Conservation (phyloP, 495 filamentous ascomycete genomes). For the Trichoderma virens region DNA sequence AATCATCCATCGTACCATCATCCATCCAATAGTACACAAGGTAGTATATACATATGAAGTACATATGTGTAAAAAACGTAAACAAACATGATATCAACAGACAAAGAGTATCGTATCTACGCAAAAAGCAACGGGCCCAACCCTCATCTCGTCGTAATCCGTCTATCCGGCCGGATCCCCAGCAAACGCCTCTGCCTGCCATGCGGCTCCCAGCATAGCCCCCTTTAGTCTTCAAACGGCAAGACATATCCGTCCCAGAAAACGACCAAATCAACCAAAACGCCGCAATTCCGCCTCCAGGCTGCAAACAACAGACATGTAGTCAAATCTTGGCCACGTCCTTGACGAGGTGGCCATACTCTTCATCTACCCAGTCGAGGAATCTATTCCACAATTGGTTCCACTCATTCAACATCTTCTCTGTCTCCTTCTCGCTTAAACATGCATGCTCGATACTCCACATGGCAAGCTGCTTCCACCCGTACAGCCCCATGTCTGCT, state of each 20-base stretch:
- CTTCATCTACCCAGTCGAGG: constrained; percentile 27
- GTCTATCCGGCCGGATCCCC: too few relatives aligned
- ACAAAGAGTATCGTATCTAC: too few relatives aligned
- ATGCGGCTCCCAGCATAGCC: too few relatives aligned
- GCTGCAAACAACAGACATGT: neutral
- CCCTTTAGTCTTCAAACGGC: neutral
- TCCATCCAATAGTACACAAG: too few relatives aligned
- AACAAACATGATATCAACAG: too few relatives aligned
- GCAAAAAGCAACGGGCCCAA: too few relatives aligned
- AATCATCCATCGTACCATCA: too few relatives aligned
- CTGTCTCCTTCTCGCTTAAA: constrained; percentile 27
- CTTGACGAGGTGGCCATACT: constrained; percentile 15
- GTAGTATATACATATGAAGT: too few relatives aligned
- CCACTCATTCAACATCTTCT: constrained; percentile 31
- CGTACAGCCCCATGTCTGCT: constrained; percentile 41
- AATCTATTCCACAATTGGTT: constrained; percentile 37
- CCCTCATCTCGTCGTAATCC: too few relatives aligned
- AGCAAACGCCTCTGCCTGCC: too few relatives aligned
- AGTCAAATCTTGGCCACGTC: neutral
- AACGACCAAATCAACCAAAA: neutral
- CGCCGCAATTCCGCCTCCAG: neutral
- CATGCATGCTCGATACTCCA: constrained; percentile 50
- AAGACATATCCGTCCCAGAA: neutral
- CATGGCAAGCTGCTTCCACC: constrained; percentile 44
- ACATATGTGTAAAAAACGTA: too few relatives aligned